Base-by-base conservation (phyloP, 768 basidiomycete species). In the Tulasnella sp. region DNA sequence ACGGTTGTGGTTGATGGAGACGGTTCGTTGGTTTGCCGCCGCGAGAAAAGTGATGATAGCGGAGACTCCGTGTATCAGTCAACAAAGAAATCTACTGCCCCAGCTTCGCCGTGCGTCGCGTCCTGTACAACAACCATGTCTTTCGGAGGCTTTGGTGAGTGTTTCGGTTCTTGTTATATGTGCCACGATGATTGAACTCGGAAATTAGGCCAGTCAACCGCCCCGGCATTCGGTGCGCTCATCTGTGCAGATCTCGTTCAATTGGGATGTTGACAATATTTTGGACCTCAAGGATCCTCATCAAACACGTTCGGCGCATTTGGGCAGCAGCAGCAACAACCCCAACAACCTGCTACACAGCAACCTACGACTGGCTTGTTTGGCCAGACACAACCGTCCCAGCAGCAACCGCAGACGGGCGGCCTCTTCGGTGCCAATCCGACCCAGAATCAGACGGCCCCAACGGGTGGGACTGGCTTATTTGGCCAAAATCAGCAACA, bases 361-460 rank as follows among this genome's bases (percentile, higher is more conserved):
- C 56, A 53, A 45, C 60, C 29, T 43, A 55, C 40, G 50, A 59
- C 46, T 51, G 63, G 48, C 50, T 65, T 63, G 8, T 68, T 69
- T 53, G 68, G 68, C 12, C 62, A 48, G 34, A 60, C 64, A 11
- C 61, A 62, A 29, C 50, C 60, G 14, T 51, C 57, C 43, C 51
- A 57, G 43, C 51, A 49, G 32, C 59, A 60, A 31, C n/a, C 35
- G 19, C 11, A 27, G 8, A 31, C 55, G 3, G 19, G 17, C 27
- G 45, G 45, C 34, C 34, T 69, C 37, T 68, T 69, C 46, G 65
- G 65, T 6, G 57, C 53, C n/a, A 61, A 52, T 4, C 56, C 34
- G 4, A 35, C 45, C 21, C 35, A 36, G 35, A 48, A 15, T 46
- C 55, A 57, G 29, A 27, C 55, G n/a, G 27, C 55, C 29, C 48